Conservation (phyloP, 352 stramenopile species). For the Globisporangium cylindrosporum region DNA sequence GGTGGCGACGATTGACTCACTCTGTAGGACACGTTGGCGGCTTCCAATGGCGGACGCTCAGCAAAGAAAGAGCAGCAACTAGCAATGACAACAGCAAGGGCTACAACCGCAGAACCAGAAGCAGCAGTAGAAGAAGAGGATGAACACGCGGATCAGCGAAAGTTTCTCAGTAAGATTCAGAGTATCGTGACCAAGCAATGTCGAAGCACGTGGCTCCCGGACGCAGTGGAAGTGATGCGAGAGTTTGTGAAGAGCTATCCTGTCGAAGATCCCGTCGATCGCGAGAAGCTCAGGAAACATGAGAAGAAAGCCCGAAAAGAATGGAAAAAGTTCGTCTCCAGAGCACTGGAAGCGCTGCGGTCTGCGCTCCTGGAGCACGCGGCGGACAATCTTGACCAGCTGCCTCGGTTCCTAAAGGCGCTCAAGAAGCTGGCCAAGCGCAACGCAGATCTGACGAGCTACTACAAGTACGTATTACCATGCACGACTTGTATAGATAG, state of each 20-base stretch:
- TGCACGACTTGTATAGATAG: background rate
- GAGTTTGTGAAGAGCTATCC: conserved; percentile 1
- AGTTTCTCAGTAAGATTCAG: conserved; percentile 4
- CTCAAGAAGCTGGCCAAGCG: conserved; percentile 9
- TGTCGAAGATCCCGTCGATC: background rate
- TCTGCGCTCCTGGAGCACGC: conserved; percentile 6
- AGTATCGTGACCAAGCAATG: background rate
- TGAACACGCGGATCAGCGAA: background rate
- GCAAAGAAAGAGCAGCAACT: background rate
- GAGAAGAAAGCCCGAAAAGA: conserved; percentile 1
- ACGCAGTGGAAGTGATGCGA: conserved; percentile 10
- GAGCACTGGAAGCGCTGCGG: conserved; percentile 1
- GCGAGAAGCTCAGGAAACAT: background rate
- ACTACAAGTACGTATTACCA: conserved; percentile 7
- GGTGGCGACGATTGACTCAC: background rate
- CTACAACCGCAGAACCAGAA: too few relatives aligned
- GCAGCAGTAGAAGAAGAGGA: background rate
- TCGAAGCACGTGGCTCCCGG: background rate
- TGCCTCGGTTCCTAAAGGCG: conserved; percentile 9
- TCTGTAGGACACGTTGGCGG: background rate
- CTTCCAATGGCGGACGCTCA: background rate
- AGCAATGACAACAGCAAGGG: background rate
- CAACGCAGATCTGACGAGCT: background rate
- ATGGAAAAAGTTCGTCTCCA: background rate
- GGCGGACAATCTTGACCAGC: background rate